Percentiles rank a stretch among this genome's conserved stretches.
Conservation (phyloP, 2,329 filamentous ascomycete genomes). For the Alternaria arborescens region DNA sequence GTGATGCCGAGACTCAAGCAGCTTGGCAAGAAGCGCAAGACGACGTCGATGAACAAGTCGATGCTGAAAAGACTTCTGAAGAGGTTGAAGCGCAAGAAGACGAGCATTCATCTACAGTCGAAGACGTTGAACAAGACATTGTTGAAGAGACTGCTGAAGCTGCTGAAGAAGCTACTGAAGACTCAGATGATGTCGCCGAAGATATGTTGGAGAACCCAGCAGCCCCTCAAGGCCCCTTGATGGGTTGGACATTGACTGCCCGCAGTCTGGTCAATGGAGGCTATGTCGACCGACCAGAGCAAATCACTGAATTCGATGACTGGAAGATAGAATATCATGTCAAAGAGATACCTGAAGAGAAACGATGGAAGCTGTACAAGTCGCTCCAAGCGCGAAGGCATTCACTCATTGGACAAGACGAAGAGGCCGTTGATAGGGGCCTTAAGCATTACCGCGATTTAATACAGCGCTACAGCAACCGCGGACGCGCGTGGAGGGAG, state of each 20-base stretch:
- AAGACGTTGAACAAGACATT: background rate
- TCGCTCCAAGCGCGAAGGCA: slow-evolving; percentile 64
- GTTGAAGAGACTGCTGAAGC: background rate
- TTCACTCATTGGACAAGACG: slow-evolving; percentile 50
- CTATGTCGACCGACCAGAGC: slow-evolving; percentile 68
- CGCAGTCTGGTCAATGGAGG: slow-evolving; percentile 75
- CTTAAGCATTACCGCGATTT: slow-evolving; percentile 56
- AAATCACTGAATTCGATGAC: slow-evolving; percentile 55
- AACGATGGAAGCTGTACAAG: slow-evolving; percentile 32
- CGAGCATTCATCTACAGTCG: background rate
- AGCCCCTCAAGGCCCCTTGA: slow-evolving; percentile 51
- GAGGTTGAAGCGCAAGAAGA: slow-evolving; percentile 7
- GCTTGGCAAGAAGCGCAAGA: slow-evolving; percentile 46
- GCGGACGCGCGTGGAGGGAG: slow-evolving; percentile 68
- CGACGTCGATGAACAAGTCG: slow-evolving; percentile 44
- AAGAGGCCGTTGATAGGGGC: slow-evolving; percentile 51
- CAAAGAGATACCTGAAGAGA: slow-evolving; percentile 58
- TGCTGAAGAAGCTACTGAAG: slow-evolving; percentile 1
- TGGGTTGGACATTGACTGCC: slow-evolving; percentile 76
- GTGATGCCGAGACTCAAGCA: slow-evolving; percentile 40
- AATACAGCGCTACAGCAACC: slow-evolving; percentile 59
- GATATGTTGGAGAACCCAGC: background rate
- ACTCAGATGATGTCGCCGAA: background rate
- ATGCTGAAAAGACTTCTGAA: slow-evolving; percentile 35
- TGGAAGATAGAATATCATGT: slow-evolving; percentile 86